Evolutionary conservation across 129 eudicot species (phyloP).

Genomic region (Deinandra increscens): DNA sequence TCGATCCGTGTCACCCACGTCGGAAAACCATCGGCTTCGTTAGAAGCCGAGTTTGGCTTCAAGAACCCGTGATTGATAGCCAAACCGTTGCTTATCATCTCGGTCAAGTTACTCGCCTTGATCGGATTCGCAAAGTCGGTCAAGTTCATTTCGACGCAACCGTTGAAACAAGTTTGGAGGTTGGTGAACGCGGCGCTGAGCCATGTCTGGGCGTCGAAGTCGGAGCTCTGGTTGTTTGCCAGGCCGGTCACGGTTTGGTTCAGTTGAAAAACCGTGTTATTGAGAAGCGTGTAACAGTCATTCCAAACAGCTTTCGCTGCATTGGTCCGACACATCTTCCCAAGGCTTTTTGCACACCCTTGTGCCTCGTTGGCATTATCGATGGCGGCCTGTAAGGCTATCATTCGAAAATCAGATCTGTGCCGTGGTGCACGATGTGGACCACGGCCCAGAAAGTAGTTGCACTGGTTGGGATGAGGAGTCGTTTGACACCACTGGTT

Average conservation of each 20-base stretch:
- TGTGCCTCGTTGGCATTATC: slow-evolving; percentile 53
- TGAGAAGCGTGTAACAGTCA: slow-evolving; percentile 60
- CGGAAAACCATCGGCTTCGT: slow-evolving; percentile 41
- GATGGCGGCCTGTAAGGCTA: slow-evolving; percentile 45
- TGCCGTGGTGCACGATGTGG: slow-evolving; percentile 32
- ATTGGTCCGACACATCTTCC: slow-evolving; percentile 38
- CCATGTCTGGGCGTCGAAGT: slow-evolving; percentile 78
- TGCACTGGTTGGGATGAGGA: slow-evolving; percentile 78
- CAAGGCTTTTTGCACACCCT: slow-evolving; percentile 29
- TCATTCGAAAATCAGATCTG: slow-evolving; percentile 45
- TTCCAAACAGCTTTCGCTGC: slow-evolving; percentile 44
- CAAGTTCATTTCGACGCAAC: slow-evolving; percentile 53
- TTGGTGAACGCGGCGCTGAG: slow-evolving; percentile 72
- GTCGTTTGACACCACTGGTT: slow-evolving; percentile 64
- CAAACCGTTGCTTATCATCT: slow-evolving; percentile 59
- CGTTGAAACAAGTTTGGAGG: slow-evolving; percentile 59
- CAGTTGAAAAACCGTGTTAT: slow-evolving; percentile 51
- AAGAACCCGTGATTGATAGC: slow-evolving; percentile 53
- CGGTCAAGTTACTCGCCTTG: slow-evolving; percentile 51
- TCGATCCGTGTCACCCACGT: slow-evolving; percentile 51
- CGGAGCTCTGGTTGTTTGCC: slow-evolving; percentile 36
- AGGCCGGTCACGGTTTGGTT: slow-evolving; percentile 54
- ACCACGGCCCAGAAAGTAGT: slow-evolving; percentile 40
- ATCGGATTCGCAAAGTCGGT: slow-evolving; percentile 46
- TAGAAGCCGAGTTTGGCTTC: neutral